Conservation (phyloP, 2,329 filamentous ascomycete species). For the Alternaria consortialis region DNA sequence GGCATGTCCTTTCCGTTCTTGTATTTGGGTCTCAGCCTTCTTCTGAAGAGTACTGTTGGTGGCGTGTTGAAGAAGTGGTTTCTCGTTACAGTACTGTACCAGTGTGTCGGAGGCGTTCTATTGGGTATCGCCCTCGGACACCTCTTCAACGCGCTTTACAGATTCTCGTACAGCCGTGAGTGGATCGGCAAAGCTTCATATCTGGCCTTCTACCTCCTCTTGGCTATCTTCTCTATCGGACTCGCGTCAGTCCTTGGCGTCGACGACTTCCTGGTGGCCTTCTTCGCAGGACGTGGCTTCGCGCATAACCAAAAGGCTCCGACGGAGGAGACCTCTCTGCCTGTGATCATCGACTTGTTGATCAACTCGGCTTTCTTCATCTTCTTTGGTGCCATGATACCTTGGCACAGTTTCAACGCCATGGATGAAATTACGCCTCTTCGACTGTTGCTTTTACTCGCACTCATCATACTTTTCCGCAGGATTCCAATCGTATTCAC, state of each 20-base stretch:
- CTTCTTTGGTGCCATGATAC: slow-evolving; percentile 65
- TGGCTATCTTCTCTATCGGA: slow-evolving; percentile 62
- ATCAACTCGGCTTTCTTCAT: slow-evolving; percentile 66
- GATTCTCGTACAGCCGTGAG: slow-evolving; percentile 56
- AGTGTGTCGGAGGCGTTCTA: slow-evolving; percentile 60
- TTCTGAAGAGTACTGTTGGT: slow-evolving; percentile 51
- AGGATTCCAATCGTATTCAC: slow-evolving; percentile 62
- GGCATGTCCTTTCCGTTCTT: slow-evolving; percentile 66
- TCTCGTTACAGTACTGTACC: slow-evolving; percentile 64
- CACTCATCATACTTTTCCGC: slow-evolving; percentile 62
- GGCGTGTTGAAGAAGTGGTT: slow-evolving; percentile 62
- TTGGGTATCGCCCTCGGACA: slow-evolving; percentile 60
- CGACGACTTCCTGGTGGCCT: slow-evolving; percentile 66
- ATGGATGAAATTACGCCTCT: slow-evolving; percentile 51
- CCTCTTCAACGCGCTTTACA: slow-evolving; percentile 58
- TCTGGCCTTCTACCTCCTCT: slow-evolving; percentile 65
- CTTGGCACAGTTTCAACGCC: slow-evolving; percentile 57
- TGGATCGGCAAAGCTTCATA: slow-evolving; percentile 62
- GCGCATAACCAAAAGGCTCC: slow-evolving; percentile 64
- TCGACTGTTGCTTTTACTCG: slow-evolving; percentile 57
- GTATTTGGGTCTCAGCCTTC: slow-evolving; percentile 60
- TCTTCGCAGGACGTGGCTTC: slow-evolving; percentile 65
- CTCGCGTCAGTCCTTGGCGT: slow-evolving; percentile 61
- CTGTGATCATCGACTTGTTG: slow-evolving; percentile 63
- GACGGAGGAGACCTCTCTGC: slow-evolving; percentile 57